phyloP scores from a whole-genome alignment of 2,329 filamentous ascomycete genomes.

The Fusarium poae region DNA sequence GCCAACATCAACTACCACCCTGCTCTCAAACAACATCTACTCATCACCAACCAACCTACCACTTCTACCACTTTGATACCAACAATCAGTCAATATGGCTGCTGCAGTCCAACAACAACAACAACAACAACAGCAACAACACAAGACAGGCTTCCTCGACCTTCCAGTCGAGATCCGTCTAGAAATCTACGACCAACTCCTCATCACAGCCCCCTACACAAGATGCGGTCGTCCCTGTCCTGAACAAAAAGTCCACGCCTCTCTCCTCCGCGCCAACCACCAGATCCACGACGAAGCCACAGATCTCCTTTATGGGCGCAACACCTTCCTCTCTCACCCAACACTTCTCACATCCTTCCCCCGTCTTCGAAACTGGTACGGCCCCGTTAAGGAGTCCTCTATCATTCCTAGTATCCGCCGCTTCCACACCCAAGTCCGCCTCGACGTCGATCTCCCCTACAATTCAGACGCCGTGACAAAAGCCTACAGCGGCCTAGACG shows the following conservation, averaged over 20 bases:
- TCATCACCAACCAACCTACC: neutral
- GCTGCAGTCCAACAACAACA: conserved; percentile 32
- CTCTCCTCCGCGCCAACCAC: conserved; percentile 57
- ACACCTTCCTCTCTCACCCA: conserved; percentile 60
- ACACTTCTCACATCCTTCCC: conserved; percentile 58
- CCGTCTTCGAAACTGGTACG: conserved; percentile 53
- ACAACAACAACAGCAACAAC: conserved; percentile 16
- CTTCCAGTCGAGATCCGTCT: conserved; percentile 62
- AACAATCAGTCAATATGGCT: conserved; percentile 40
- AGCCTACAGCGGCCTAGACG: conserved; percentile 55
- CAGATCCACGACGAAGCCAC: conserved; percentile 59
- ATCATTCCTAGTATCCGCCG: conserved; percentile 54
- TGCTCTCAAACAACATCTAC: neutral
- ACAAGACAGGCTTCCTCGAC: conserved; percentile 53
- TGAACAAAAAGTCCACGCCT: conserved; percentile 51
- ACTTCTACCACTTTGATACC: conserved; percentile 7
- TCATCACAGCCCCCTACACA: conserved; percentile 53
- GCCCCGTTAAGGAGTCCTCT: conserved; percentile 50
- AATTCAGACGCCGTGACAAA: conserved; percentile 48
- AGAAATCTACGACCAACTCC: conserved; percentile 61
- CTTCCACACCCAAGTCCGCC: conserved; percentile 57
- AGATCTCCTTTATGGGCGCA: conserved; percentile 58
- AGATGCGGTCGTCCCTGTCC: conserved; percentile 37
- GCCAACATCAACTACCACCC: neutral
- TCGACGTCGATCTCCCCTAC: conserved; percentile 57